Evolutionary conservation across 2,329 filamentous ascomycete species (phyloP).

Genomic region (Stagonosporopsis chrysanthemi): DNA sequence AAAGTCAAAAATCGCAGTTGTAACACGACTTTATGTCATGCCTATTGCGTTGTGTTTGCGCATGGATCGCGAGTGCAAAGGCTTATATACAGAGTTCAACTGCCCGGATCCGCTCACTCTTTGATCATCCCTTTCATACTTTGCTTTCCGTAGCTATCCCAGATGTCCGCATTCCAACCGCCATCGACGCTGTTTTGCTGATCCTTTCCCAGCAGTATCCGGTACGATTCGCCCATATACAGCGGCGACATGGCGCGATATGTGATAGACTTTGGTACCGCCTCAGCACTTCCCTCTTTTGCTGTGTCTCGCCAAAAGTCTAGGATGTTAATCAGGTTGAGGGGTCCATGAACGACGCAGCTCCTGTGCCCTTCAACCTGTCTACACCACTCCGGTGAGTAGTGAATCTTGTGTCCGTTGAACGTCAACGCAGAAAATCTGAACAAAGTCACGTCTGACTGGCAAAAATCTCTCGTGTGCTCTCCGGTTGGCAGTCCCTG

Average conservation of each 20-base stretch:
- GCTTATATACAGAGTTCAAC: not conserved
- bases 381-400: slow-evolving; percentile 75
- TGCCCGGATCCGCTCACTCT: slow-evolving; percentile 16
- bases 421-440: slow-evolving; percentile 90
- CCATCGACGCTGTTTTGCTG: not conserved
- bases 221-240: slow-evolving; percentile 43
- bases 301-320: slow-evolving; percentile 45
- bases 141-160: slow-evolving; percentile 43
- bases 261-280: slow-evolving; percentile 35
- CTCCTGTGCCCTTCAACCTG: slow-evolving; percentile 76
- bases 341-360: slow-evolving; percentile 85
- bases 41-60: not conserved
- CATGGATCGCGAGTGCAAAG: not conserved
- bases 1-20: not conserved
- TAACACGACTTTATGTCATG: not conserved
- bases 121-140: slow-evolving; percentile 43
- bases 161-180: slow-evolving; percentile 39
- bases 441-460: slow-evolving; percentile 77
- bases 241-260: slow-evolving; percentile 46
- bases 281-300: slow-evolving; percentile 20
- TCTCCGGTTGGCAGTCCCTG: slow-evolving; percentile 29
- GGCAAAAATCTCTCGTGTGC: slow-evolving; percentile 63
- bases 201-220: slow-evolving; percentile 33
- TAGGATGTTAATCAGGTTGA: slow-evolving; percentile 66
- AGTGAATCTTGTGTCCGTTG: slow-evolving; percentile 92